phyloP scores from a whole-genome alignment of 2,329 filamentous ascomycete genomes.

The Periconia sp. region DNA sequence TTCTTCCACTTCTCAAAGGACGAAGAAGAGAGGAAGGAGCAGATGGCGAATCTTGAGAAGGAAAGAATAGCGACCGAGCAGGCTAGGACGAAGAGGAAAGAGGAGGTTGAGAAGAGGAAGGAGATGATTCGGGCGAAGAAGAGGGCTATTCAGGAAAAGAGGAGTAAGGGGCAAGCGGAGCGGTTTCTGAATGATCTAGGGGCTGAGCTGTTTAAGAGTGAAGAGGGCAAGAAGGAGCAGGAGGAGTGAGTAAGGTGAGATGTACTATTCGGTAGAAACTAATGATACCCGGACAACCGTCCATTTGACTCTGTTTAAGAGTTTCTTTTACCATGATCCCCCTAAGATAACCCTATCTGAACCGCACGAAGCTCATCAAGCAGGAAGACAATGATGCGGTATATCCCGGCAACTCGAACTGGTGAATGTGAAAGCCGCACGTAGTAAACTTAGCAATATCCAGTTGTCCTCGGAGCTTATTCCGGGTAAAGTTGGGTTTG shows the following conservation, averaged over 20 bases:
- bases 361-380: no score
- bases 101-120: conserved; percentile 68
- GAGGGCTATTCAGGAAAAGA: conserved; percentile 65
- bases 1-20: conserved; percentile 91
- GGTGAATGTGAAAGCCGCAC: no score
- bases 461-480: no score
- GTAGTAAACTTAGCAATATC: no score
- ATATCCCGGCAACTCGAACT: no score
- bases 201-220: conserved; percentile 31
- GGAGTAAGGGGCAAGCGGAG: conserved; percentile 71
- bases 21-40: conserved; percentile 66
- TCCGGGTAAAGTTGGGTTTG: no score
- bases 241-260: background rate
- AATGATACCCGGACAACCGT: conserved; percentile 10
- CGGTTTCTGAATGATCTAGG: conserved; percentile 68
- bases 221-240: conserved; percentile 1
- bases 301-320: no score
- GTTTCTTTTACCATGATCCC: no score
- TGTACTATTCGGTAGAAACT: no score
- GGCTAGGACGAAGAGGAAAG: conserved; percentile 54
- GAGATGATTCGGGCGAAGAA: conserved; percentile 65
- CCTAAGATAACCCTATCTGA: no score
- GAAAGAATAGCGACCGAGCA: conserved; percentile 73
- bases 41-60: conserved; percentile 77
- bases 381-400: no score